Percentiles rank a stretch among this genome's conserved stretches.
These are phyloP conservation scores for Cercospora citrullina DNA, from an alignment of 2,329 filamentous ascomycete genomes.

Conservation along the genomic window DNA sequence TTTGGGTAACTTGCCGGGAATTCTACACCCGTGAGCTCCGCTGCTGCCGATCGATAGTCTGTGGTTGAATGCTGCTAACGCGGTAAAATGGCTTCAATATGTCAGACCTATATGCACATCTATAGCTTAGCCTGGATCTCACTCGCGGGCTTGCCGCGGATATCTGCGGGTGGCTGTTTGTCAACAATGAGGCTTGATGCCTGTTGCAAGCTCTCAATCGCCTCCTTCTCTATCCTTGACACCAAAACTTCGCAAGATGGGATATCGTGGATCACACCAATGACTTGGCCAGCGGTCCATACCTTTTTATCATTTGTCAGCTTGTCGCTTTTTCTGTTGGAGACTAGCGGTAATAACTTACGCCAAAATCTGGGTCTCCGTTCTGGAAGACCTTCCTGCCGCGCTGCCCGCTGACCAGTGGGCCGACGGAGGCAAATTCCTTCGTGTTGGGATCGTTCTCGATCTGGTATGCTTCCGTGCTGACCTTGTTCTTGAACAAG, in stretches of 20 bases:
- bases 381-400: constrained; percentile 89
- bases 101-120: constrained; percentile 12
- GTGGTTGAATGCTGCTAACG: not conserved
- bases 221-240: constrained; percentile 49
- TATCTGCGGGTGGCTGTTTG: constrained; percentile 38
- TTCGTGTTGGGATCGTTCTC: constrained; percentile 80
- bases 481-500: constrained; percentile 87
- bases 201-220: constrained; percentile 45
- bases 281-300: constrained; percentile 96
- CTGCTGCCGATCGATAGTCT: not conserved
- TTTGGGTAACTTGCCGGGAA: not conserved
- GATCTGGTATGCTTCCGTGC: constrained; percentile 74
- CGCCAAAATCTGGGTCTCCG: constrained; percentile 86
- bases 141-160: constrained; percentile 34
- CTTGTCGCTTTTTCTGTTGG: not conserved
- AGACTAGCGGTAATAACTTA: constrained; percentile 51
- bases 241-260: constrained; percentile 51
- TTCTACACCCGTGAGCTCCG: not conserved
- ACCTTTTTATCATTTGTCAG: constrained; percentile 59
- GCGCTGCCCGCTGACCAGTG: constrained; percentile 84
- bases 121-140: constrained; percentile 30
- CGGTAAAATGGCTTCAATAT: not conserved
- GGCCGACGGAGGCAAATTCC: constrained; percentile 85
- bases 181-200: constrained; percentile 43
- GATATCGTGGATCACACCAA: constrained; percentile 59